Base-by-base conservation (phyloP, 805 yeast genomes). In the Zygoascus bituminiphila region DNA sequence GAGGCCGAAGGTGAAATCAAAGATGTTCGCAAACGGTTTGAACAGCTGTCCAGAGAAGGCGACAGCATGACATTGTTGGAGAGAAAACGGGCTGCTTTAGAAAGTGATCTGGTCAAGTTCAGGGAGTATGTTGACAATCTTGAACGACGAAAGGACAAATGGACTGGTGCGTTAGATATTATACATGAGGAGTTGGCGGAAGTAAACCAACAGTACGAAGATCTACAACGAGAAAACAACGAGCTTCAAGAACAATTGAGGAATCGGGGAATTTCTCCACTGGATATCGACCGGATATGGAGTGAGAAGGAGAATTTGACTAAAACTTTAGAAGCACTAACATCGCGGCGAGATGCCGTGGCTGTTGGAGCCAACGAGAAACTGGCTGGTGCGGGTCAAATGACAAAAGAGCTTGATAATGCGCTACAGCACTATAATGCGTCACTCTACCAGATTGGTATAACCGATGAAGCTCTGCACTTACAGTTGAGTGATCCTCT, bases 101-200 rank as follows among this genome's bases (percentile, higher is more conserved):
- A 82, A 54, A 77, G 77, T 52, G 96, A 88, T 62, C 70, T 83
- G 39, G 68, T 69, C 40, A 83, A 84, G 62, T 84, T 86, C 58
- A 74, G 77, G 56, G 82, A 79, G n/a, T 86, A 83, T 59, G 79
- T 84, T 46, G 78, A 78, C 40, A 72, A 78, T 6, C 81, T 84
- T 77, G 77, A 79, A 55, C 68, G 69, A n/a, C 72, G 86, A 51
- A 82, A 80, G 54, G 55, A 62, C 12, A 81, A 79, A 60, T 84
- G 95, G 93, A 71, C 75, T 2, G 54, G 64, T 15, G 75, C 78
- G 40, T 61, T 87, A 44, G 68, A 72, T n/a, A 78, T 78, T 54
- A 74, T 84, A 50, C 69, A 72, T 26, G 63, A 62, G 5, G 93
- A 85, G 57, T 73, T 81, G 39, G 64, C 58, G 2, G 61, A 63